A percentile compares a stretch with the other conserved stretches of the same genome.
Evolutionary conservation across 352 stramenopile genomes (phyloP).

Genomic region (Phytophthora melonis): DNA sequence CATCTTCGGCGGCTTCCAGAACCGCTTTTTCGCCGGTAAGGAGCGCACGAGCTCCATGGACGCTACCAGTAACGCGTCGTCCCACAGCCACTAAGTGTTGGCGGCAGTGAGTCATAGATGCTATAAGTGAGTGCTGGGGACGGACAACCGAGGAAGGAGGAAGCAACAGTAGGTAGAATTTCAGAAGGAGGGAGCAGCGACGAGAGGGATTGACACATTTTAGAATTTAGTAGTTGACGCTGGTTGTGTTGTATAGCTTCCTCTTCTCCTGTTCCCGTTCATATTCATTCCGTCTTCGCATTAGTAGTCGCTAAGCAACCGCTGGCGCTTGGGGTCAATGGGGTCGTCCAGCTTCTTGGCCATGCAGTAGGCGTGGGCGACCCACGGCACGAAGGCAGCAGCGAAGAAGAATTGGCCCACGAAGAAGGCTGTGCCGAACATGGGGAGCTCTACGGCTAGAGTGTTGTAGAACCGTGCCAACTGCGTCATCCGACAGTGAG

Average conservation of each 20-base stretch:
- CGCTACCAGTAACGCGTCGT: conserved; percentile 44
- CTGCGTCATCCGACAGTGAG: conserved; percentile 80
- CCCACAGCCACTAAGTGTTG: conserved; percentile 35
- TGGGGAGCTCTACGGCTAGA: conserved; percentile 72
- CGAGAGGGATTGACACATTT: conserved; percentile 37
- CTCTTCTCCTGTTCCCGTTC: neutral
- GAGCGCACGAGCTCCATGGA: conserved; percentile 69
- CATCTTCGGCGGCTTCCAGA: conserved; percentile 78
- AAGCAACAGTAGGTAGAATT: conserved; percentile 35
- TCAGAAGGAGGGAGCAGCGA: conserved; percentile 10
- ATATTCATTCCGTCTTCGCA: neutral
- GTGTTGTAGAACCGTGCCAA: conserved; percentile 86
- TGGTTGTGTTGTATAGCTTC: conserved; percentile 25
- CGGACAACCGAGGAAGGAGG: conserved; percentile 1
- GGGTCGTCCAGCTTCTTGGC: conserved; percentile 66
- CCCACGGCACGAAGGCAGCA: conserved; percentile 79
- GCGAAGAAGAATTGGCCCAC: conserved; percentile 79
- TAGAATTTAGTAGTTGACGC: conserved; percentile 43
- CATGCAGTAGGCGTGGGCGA: conserved; percentile 79
- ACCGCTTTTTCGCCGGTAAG: conserved; percentile 77
- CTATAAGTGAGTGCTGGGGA: conserved; percentile 7
- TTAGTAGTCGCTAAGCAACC: conserved; percentile 71
- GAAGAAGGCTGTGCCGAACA: conserved; percentile 83
- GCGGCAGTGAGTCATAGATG: conserved; percentile 30
- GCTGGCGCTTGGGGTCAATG: conserved; percentile 74